Evolutionary conservation across 257 asterid genomes (phyloP).

Genomic region (Echium plantagineum): DNA sequence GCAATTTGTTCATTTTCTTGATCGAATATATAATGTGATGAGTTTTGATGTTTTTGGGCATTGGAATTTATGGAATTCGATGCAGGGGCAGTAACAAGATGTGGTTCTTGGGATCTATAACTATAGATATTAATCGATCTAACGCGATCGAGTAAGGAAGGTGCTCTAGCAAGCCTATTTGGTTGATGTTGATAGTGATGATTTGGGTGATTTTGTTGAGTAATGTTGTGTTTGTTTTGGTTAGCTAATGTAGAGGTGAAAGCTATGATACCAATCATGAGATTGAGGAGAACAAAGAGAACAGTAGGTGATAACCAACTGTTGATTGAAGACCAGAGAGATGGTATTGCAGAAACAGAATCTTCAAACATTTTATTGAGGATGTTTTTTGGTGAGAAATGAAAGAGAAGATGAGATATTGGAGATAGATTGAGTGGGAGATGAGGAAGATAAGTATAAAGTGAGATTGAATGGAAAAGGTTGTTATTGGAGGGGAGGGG

Average conservation of each 20-base stretch:
- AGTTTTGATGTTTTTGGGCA: conserved; percentile 13
- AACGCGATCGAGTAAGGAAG: conserved; percentile 61
- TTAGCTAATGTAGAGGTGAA: conserved; percentile 45
- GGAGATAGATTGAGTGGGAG: too few relatives aligned
- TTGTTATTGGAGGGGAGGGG: too few relatives aligned
- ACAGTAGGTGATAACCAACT: conserved; percentile 88
- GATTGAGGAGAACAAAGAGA: conserved; percentile 64
- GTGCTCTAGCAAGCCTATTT: conserved; percentile 28
- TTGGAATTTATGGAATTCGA: neutral
- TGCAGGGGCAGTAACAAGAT: neutral
- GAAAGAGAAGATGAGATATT: too few relatives aligned
- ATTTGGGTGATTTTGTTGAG: conserved; percentile 4
- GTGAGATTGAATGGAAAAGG: too few relatives aligned
- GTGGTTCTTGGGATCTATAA: conserved; percentile 33
- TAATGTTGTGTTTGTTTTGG: conserved; percentile 30
- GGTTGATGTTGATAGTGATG: neutral
- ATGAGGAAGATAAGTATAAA: too few relatives aligned
- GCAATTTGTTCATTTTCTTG: conserved; percentile 12
- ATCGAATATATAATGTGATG: conserved; percentile 33
- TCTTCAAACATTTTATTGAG: conserved; percentile 50
- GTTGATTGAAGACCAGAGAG: conserved; percentile 71
- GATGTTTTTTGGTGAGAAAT: neutral
- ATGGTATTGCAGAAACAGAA: conserved; percentile 46
- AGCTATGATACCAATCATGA: conserved; percentile 70
- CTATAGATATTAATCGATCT: conserved; percentile 43